Percentiles rank a stretch among this genome's conserved stretches.
These are phyloP conservation scores for Apium graveolens DNA, from an alignment of 129 eudicot species.

Conservation along the genomic window DNA sequence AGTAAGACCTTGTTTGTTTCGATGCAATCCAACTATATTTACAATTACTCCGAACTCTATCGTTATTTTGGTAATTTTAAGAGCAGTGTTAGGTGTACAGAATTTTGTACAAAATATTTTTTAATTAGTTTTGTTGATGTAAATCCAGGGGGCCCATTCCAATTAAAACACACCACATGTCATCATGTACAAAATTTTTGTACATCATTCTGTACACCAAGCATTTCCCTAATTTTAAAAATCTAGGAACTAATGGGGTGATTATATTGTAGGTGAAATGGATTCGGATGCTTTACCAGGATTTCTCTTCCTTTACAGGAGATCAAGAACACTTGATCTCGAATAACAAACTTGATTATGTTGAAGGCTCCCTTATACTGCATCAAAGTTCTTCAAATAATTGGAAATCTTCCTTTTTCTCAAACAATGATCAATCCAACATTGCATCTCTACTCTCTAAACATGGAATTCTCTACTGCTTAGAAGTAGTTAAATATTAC, in stretches of 20 bases:
- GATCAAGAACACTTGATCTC: conserved; percentile 86
- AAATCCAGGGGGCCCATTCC: too few species aligned
- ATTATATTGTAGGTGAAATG: conserved; percentile 60
- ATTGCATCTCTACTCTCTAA: conserved; percentile 34
- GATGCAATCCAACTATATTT: background rate
- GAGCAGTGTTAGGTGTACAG: too few species aligned
- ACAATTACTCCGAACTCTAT: background rate
- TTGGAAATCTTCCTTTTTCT: conserved; percentile 88
- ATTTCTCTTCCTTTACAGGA: conserved; percentile 50
- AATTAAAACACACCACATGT: too few species aligned
- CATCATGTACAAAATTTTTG: too few species aligned
- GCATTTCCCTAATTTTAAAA: too few species aligned
- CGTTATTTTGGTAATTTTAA: too few species aligned
- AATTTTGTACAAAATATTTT: too few species aligned
- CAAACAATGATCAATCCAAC: conserved; percentile 38
- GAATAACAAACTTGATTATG: conserved; percentile 35
- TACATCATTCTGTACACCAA: too few species aligned
- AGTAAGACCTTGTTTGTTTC: conserved; percentile 24
- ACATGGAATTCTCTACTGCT: conserved; percentile 46
- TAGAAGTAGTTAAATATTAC: conserved; percentile 71
- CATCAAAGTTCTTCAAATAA: conserved; percentile 48
- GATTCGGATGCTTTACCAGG: conserved; percentile 71
- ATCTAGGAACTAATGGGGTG: background rate
- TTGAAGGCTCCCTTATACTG: conserved; percentile 68
- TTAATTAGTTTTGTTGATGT: too few species aligned